A percentile compares a stretch with the other conserved stretches of the same genome.
phyloP scores from a whole-genome alignment of 192 early-diverging fungal genomes.

The Coemansia aciculifera region DNA sequence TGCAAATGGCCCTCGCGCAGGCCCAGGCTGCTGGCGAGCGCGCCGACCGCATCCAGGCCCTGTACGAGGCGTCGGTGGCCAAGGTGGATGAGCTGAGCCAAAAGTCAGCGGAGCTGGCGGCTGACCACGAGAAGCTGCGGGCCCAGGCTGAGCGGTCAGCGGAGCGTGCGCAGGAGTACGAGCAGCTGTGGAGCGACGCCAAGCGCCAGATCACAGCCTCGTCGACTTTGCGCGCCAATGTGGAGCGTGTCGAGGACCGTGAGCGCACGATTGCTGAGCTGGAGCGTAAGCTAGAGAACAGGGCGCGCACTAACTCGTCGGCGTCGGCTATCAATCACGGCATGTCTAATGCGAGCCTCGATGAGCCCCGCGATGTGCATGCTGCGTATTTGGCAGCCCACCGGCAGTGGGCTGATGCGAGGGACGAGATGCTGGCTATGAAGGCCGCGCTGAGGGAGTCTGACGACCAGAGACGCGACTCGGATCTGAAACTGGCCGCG shows the following conservation, averaged over 20 bases:
- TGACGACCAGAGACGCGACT: conserved; percentile 41
- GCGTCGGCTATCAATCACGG: not conserved
- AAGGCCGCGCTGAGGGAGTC: conserved; percentile 38
- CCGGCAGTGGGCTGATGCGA: conserved; percentile 40
- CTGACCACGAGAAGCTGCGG: conserved; percentile 25
- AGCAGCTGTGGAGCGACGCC: conserved; percentile 47
- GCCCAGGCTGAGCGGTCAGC: conserved; percentile 20
- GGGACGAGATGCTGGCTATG: conserved; percentile 44
- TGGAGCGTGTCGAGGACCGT: conserved; percentile 44
- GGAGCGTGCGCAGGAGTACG: conserved; percentile 32
- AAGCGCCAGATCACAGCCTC: conserved; percentile 40
- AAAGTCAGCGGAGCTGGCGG: conserved; percentile 15
- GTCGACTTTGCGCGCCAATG: conserved; percentile 24
- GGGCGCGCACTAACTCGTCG: conserved; percentile 16
- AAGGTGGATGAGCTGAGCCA: conserved; percentile 24
- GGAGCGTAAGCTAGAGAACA: conserved; percentile 43
- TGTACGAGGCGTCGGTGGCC: conserved; percentile 36
- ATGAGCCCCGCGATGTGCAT: conserved; percentile 28
- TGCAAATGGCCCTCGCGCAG: conserved; percentile 29
- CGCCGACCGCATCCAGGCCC: conserved; percentile 40
- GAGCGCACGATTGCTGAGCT: conserved; percentile 43
- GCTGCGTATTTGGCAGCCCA: conserved; percentile 48
- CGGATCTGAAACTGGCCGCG: conserved; percentile 30
- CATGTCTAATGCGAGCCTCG: conserved; percentile 27
- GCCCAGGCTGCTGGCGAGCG: conserved; percentile 43